Base-by-base conservation (phyloP, 768 basidiomycete species). In the Saitozyma sp. region DNA sequence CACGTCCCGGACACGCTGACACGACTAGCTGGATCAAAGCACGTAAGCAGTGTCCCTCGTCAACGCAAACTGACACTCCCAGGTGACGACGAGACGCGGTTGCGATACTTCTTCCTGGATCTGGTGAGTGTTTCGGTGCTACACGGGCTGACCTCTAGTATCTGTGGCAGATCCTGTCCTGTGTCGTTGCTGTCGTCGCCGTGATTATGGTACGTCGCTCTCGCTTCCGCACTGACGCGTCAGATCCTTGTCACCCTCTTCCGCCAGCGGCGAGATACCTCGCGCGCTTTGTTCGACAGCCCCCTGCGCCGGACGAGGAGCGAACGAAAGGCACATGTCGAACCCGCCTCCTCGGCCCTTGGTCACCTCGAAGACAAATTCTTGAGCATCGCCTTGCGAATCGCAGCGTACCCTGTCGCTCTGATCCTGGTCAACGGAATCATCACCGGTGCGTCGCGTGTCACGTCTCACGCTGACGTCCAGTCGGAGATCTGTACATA, bases 371-470 rank as follows among this genome's bases (percentile, higher is more conserved):
- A 67, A n/a, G 66, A 65, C 53, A 50, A 58, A 20, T 73, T 73
- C 40, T 19, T 73, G 14, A 40, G 46, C 45, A 73, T 70, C 37
- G 68, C 71, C 3, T 58, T 66, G n/a, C 57, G 53, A n/a, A 68
- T 73, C 49, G 41, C 64, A n/a, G 51, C 65, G 38, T 73, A 70
- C 50, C 71, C 71, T 6, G 63, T 70, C 29, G 61, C 64, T 0
- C 53, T 69, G 1, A 62, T 70, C 37, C 40, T 67, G 17, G 62
- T 70, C 29, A 73, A 70, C 48, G 57, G 56, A 9, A 59, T 69
- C 37, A 62, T 72, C 41, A 65, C 60, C 19, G 54, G 70, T 71
- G 29, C 29, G 29, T 29, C 29, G 29, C 29, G 2, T 29, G 2
- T 29, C 29, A 5, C 29, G 2, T 2, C 29, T 29, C 5, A 5